Percentiles rank a stretch among this genome's conserved stretches.
These are phyloP conservation scores for Sphenostylis stenocarpa DNA, from an alignment of 306 rosid genomes.

Conservation along the genomic window DNA sequence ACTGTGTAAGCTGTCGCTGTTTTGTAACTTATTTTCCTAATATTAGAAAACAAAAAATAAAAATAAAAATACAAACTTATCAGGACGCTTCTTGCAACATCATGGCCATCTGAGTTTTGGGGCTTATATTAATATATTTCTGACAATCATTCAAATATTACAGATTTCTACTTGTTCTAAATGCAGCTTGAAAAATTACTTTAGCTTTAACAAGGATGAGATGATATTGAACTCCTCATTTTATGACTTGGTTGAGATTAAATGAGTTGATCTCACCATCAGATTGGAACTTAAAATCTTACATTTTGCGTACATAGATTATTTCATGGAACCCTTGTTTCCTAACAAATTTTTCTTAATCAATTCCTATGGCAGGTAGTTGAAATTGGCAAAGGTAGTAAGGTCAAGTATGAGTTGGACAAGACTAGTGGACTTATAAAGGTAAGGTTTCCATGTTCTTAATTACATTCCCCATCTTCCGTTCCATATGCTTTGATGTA, in stretches of 20 bases:
- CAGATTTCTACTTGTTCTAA: not conserved
- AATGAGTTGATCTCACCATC: conserved; percentile 1
- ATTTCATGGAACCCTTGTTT: conserved; percentile 10
- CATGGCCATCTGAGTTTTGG: conserved; percentile 6
- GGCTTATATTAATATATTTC: not conserved
- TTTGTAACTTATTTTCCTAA: conserved; percentile 12
- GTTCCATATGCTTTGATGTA: conserved; percentile 12
- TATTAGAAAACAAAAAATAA: not conserved
- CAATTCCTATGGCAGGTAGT: conserved; percentile 67
- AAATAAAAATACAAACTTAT: no score
- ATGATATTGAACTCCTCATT: not conserved
- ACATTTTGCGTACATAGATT: conserved; percentile 9
- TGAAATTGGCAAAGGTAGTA: conserved; percentile 93
- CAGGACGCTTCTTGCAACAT: not conserved
- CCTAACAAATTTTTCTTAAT: not conserved
- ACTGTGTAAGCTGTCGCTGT: conserved; percentile 64
- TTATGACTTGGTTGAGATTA: conserved; percentile 16
- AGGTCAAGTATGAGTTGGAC: conserved; percentile 97
- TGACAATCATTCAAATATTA: not conserved
- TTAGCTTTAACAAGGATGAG: conserved; percentile 1
- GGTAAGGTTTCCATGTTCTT: conserved; percentile 42
- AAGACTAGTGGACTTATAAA: conserved; percentile 88
- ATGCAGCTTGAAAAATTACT: conserved; percentile 1
- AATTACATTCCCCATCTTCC: conserved; percentile 20
- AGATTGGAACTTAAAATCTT: conserved; percentile 22